A percentile compares a stretch with the other conserved stretches of the same genome.
These are phyloP conservation scores for Plasmodium gaboni DNA, from an alignment of 169 alveolate genomes.

Conservation along the genomic window DNA sequence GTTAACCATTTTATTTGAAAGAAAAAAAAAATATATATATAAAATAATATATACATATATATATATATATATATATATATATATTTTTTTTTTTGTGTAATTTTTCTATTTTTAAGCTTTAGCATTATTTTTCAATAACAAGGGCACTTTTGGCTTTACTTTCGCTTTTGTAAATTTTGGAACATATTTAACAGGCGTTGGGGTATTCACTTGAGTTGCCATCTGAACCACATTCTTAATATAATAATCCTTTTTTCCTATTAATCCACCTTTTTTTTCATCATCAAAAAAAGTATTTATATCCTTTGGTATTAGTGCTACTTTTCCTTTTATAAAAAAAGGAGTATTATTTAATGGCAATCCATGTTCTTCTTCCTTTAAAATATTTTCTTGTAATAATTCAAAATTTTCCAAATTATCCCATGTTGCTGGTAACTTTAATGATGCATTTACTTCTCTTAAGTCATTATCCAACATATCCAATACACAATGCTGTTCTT, in stretches of 20 bases:
- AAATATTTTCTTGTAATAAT: constrained; percentile 36
- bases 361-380: constrained; percentile 9
- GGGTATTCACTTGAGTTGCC: neutral
- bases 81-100: too few relatives aligned
- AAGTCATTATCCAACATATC: constrained; percentile 88
- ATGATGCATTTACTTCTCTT: constrained; percentile 83
- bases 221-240: too few relatives aligned
- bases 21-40: too few relatives aligned
- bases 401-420: constrained; percentile 57
- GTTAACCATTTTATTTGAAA: too few relatives aligned
- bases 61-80: too few relatives aligned
- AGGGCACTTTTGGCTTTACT: constrained; percentile 37
- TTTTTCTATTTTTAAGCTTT: neutral
- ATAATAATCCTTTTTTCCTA: neutral
- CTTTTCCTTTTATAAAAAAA: constrained; percentile 57
- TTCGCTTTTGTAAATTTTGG: constrained; percentile 46
- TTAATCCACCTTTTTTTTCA: neutral
- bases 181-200: constrained; percentile 13
- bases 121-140: constrained; percentile 8
- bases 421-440: constrained; percentile 83
- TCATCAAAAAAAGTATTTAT: constrained; percentile 36
- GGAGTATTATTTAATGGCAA: constrained; percentile 46
- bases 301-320: constrained; percentile 44
- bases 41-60: too few relatives aligned
- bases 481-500: constrained; percentile 88